Evolutionary conservation across 148 eudicot genomes (phyloP), one percentile per base, ranked within the genome.

Genomic region (Drosera capensis): DNA sequence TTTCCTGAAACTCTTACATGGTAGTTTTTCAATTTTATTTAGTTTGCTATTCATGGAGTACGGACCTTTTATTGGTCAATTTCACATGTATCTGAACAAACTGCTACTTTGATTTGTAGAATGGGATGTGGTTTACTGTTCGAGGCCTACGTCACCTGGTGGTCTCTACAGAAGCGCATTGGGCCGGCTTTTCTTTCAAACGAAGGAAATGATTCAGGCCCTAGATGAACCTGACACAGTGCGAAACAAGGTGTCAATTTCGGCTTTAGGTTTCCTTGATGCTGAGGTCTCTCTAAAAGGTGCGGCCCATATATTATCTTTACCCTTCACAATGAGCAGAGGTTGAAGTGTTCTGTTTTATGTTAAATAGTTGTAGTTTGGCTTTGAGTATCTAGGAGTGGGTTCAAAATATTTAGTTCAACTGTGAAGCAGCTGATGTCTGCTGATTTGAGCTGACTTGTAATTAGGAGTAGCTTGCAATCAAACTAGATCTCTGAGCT

Each of bases 81-180:
- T 1, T 21, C 5, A 15, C 29, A 14, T 17, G 1, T 7, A 23
- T 12, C 7, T 11, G 1, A 23, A 13, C 25, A 7, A 16, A 45
- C 8, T n/a, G 16, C 9, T 16, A 40, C 5, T 40, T 40, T 20
- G 37, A 60, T 11, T 29, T 54, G 46, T 68, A 90, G 99, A 90
- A 57, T 90, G 99, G 99, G 99, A 90, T 48, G 99, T 90, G 30
- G 69, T 85, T 24, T 90, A 90, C 59, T 85, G 99, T 55, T 90
- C 99, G 18, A 70, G 63, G 48, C 99, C 99, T 42, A 90, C 99
- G 51, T 90, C 95, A 29, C 99, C 99, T 14, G 99, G 99, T 40
- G 99, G 99, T 31, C 94, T 93, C 45, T 90, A 65, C 61, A 66
- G 99, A 52, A 85, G 88, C 76, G 79, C 85, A 26, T 2, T 90